Evolutionary conservation across 2,329 filamentous ascomycete genomes (phyloP).

Genomic region (Colletotrichum sidae): DNA sequence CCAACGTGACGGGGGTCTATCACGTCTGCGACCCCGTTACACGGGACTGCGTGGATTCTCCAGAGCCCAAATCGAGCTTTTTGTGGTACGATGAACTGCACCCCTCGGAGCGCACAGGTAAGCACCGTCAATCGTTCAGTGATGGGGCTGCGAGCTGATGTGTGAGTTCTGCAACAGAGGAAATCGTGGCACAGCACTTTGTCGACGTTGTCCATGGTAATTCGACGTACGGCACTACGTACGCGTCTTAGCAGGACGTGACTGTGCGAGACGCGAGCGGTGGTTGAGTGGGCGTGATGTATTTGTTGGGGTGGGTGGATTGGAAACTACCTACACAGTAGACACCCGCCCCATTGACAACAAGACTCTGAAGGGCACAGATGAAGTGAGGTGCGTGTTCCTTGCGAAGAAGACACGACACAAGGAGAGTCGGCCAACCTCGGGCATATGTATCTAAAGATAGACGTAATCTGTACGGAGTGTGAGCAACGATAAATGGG

Average conservation of each 20-base stretch:
- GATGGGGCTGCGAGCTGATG: neutral
- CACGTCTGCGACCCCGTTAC: constrained; percentile 60
- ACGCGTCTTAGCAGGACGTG: constrained; percentile 23
- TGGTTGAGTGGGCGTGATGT: neutral
- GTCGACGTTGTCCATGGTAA: constrained; percentile 52
- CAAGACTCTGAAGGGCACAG: no score
- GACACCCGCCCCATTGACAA: no score
- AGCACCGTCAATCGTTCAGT: constrained; percentile 45
- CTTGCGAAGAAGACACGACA: no score
- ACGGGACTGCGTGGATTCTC: constrained; percentile 51
- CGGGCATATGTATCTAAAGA: no score
- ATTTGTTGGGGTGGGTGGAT: no score
- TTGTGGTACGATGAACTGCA: constrained; percentile 82
- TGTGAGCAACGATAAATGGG: no score
- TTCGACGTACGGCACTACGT: constrained; percentile 54
- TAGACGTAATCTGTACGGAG: no score
- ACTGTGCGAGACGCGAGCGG: neutral
- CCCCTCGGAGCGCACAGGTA: constrained; percentile 73
- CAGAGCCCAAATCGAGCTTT: constrained; percentile 66
- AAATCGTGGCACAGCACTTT: constrained; percentile 55
- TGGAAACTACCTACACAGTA: no score
- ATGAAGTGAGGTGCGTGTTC: no score
- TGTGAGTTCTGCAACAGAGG: constrained; percentile 40
- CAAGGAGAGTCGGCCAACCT: no score
- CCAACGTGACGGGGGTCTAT: constrained; percentile 70